Conservation (phyloP, 768 basidiomycete species). For the Pisolithus sp. region DNA sequence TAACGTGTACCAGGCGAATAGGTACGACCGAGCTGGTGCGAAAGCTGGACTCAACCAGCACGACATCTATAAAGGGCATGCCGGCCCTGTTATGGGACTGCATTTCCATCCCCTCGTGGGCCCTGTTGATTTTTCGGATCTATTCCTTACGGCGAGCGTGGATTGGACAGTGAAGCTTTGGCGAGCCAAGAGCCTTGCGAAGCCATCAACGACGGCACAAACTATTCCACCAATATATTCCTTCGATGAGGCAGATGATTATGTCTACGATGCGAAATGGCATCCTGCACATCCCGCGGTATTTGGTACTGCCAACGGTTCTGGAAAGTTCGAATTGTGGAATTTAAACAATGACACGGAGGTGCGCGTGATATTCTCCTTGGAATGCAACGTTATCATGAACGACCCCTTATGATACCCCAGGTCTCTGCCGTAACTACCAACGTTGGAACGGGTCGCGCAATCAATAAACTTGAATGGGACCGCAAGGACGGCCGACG, state of each 20-base stretch:
- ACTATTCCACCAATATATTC: constrained; percentile 76
- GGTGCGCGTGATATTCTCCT: constrained; percentile 40
- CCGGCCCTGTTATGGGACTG: constrained; percentile 89
- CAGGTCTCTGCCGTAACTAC: constrained; percentile 93
- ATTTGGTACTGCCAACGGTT: constrained; percentile 91
- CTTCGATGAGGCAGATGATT: constrained; percentile 97
- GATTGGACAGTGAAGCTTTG: constrained; percentile 99
- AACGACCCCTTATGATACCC: background rate
- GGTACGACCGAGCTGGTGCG: constrained; percentile 93
- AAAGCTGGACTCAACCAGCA: constrained; percentile 93
- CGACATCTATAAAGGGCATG: constrained; percentile 89
- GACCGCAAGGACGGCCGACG: constrained; percentile 89
- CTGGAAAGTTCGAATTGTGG: constrained; percentile 95
- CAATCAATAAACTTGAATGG: constrained; percentile 95
- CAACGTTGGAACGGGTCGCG: constrained; percentile 67
- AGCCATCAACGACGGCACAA: constrained; percentile 54
- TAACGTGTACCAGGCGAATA: constrained; percentile 91
- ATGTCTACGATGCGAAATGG: constrained; percentile 98
- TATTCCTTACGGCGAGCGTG: constrained; percentile 88
- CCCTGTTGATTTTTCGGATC: constrained; percentile 89
- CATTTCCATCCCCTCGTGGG: constrained; percentile 92
- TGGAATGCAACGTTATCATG: background rate
- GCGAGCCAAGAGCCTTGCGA: constrained; percentile 74
- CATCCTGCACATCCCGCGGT: constrained; percentile 92
- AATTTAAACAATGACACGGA: constrained; percentile 96